A percentile compares a stretch with the other conserved stretches of the same genome.
Evolutionary conservation across 2,329 filamentous ascomycete genomes (phyloP).

Genomic region (Neospermospora avenae): DNA sequence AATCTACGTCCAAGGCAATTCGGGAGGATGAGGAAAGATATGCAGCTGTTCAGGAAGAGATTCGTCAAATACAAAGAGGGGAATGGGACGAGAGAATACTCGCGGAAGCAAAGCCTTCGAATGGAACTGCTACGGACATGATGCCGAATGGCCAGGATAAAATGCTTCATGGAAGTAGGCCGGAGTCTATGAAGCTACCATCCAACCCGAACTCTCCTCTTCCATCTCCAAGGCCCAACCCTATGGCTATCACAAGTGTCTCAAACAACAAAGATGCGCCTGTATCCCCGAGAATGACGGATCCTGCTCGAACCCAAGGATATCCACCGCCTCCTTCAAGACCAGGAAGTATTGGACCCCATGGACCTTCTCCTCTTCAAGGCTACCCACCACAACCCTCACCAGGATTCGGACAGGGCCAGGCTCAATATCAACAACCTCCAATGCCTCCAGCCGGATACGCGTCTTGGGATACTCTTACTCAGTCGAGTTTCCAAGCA

Average conservation of each 20-base stretch:
- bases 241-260: slow-evolving; percentile 28
- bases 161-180: slow-evolving; percentile 7
- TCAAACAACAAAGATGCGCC: slow-evolving; percentile 25
- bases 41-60: slow-evolving; percentile 61
- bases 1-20: slow-evolving; percentile 66
- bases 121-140: slow-evolving; percentile 12
- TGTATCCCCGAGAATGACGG: slow-evolving; percentile 14
- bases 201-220: slow-evolving; percentile 12
- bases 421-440: background rate
- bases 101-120: slow-evolving; percentile 24
- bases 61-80: slow-evolving; percentile 63
- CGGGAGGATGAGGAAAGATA: slow-evolving; percentile 70
- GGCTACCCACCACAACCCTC: background rate
- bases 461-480: background rate
- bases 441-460: background rate
- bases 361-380: slow-evolving; percentile 31
- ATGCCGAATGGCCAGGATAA: slow-evolving; percentile 22
- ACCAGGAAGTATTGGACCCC: slow-evolving; percentile 24
- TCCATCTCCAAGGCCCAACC: slow-evolving; percentile 20
- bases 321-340: slow-evolving; percentile 17
- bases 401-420: background rate
- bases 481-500: background rate
- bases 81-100: slow-evolving; percentile 45
- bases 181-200: slow-evolving; percentile 12
- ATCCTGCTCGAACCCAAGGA: slow-evolving; percentile 13